Percentiles rank a stretch among this genome's conserved stretches.
phyloP scores from a whole-genome alignment of 306 rosid species.

The apple (Malus domestica) region DNA sequence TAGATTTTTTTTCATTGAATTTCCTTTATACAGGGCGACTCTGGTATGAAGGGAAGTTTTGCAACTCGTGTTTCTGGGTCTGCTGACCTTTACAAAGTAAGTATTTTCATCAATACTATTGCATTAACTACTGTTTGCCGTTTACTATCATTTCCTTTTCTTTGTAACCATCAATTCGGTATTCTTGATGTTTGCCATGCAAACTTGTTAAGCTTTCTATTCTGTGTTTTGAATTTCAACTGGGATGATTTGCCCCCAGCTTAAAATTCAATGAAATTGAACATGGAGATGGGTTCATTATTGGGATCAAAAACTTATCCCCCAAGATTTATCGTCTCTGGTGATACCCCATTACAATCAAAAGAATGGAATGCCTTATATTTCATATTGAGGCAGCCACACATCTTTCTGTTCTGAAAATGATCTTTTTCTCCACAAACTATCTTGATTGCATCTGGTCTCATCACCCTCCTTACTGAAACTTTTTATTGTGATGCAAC shows the following conservation, averaged over 20 bases:
- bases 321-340: not conserved
- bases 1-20: conserved; percentile 5
- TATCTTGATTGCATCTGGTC: not conserved
- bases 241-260: not conserved
- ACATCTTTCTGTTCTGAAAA: not conserved
- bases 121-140: not conserved
- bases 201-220: not conserved
- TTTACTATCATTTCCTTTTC: not conserved
- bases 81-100: conserved; percentile 83
- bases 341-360: not conserved
- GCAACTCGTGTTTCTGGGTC: conserved; percentile 95
- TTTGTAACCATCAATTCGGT: not conserved
- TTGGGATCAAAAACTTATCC: not conserved
- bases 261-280: not conserved
- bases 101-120: conserved; percentile 15
- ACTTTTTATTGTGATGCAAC: not conserved
- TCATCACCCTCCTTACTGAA: not conserved
- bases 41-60: conserved; percentile 79
- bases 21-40: conserved; percentile 49
- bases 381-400: not conserved
- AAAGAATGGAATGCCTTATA: not conserved
- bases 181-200: not conserved
- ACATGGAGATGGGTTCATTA: not conserved
- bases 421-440: not conserved
- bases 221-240: not conserved